These are phyloP conservation scores for Actinidia arguta DNA, from an alignment of 179 eudicot species.

Conservation along the genomic window DNA sequence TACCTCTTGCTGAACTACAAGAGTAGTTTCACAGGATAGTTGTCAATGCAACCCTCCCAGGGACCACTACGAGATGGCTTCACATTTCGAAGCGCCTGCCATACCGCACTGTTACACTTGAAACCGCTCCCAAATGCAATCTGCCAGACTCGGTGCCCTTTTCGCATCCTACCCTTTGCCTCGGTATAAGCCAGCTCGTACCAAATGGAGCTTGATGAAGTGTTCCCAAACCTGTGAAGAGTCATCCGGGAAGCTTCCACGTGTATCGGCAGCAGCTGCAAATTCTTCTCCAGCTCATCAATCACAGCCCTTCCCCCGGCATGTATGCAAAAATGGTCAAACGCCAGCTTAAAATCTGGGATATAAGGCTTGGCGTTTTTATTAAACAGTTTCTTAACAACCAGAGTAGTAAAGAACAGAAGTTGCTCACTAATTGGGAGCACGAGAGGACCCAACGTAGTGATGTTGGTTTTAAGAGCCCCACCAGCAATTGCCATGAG, in stretches of 20 bases:
- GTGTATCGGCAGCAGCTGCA: constrained; percentile 38
- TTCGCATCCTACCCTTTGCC: constrained; percentile 46
- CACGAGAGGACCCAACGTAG: constrained; percentile 51
- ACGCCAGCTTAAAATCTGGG: constrained; percentile 49
- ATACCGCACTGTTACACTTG: constrained; percentile 54
- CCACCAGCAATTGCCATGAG: constrained; percentile 55
- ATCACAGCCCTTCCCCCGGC: constrained; percentile 57
- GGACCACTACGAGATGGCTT: constrained; percentile 35
- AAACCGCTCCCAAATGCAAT: constrained; percentile 59
- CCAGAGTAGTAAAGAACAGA: constrained; percentile 41
- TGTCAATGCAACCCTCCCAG: constrained; percentile 49
- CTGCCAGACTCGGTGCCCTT: constrained; percentile 47
- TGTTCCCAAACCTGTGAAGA: constrained; percentile 50
- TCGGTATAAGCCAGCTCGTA: constrained; percentile 49
- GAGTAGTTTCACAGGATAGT: constrained; percentile 41
- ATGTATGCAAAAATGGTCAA: constrained; percentile 55
- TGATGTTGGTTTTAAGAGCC: constrained; percentile 47
- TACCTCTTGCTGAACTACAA: constrained; percentile 37
- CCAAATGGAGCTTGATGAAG: constrained; percentile 56
- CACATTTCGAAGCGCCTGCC: constrained; percentile 46
- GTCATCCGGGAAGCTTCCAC: constrained; percentile 56
- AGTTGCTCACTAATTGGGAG: constrained; percentile 51
- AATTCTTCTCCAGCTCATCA: constrained; percentile 48
- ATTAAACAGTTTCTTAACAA: constrained; percentile 36
- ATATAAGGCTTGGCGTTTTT: constrained; percentile 43